A percentile compares a stretch with the other conserved stretches of the same genome.
Conservation (phyloP, 495 filamentous ascomycete genomes). For the Peziza echinospora region DNA sequence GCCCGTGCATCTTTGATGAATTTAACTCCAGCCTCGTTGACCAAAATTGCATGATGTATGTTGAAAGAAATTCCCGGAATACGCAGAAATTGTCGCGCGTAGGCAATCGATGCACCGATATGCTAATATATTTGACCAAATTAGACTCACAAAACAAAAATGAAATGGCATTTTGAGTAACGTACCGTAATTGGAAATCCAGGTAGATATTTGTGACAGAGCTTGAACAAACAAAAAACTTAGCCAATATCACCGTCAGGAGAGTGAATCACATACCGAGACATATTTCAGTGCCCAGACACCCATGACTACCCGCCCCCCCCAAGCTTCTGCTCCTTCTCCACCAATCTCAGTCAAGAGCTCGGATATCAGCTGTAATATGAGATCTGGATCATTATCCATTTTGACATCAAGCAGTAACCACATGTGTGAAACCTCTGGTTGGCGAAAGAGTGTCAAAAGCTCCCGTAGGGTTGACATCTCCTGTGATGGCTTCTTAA, state of each 20-base stretch:
- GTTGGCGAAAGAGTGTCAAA: conserved; percentile 40
- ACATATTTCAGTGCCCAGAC: conserved; percentile 38
- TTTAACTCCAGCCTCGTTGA: conserved; percentile 35
- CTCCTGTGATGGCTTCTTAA: conserved; percentile 40
- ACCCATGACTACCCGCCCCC: conserved; percentile 49
- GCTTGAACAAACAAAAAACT: conserved; percentile 2
- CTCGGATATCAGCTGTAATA: conserved; percentile 42
- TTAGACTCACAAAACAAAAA: background rate
- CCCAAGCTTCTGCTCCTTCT: conserved; percentile 35
- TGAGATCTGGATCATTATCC: conserved; percentile 44
- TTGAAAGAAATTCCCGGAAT: conserved; percentile 48
- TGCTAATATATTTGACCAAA: conserved; percentile 21
- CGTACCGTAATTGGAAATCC: conserved; percentile 34
- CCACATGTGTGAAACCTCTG: conserved; percentile 37
- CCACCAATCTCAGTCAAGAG: conserved; percentile 32
- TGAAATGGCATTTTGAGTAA: too few species aligned
- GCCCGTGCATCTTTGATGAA: conserved; percentile 41
- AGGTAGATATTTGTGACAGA: conserved; percentile 34
- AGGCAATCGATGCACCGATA: conserved; percentile 47
- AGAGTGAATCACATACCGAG: conserved; percentile 4
- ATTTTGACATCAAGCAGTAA: conserved; percentile 78
- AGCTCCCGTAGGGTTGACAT: conserved; percentile 63
- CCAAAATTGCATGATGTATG: conserved; percentile 41
- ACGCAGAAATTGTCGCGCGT: conserved; percentile 47
- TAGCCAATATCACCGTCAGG: background rate